Percentiles rank a stretch among this genome's conserved stretches.
phyloP scores from a whole-genome alignment of 345 rosid species.

The Murraya koenigii region DNA sequence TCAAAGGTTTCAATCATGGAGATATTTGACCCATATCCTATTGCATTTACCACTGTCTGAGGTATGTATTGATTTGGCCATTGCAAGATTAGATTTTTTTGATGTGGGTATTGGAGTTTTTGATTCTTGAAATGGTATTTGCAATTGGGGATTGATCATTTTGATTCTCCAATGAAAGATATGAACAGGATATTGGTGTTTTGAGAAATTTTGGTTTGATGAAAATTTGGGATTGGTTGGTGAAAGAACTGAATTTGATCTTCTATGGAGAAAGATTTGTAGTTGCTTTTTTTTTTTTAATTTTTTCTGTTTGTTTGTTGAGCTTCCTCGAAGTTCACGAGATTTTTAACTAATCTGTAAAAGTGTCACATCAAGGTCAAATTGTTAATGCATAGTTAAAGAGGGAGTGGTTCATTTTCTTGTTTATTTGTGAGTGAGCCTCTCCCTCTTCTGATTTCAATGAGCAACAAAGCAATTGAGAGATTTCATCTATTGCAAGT shows the following conservation, averaged over 20 bases:
- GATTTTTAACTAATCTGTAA: conserved; percentile 9
- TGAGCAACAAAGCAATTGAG: conserved; percentile 16
- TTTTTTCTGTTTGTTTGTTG: conserved; percentile 2
- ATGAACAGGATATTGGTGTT: neutral
- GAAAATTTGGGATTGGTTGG: neutral
- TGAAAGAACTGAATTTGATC: neutral
- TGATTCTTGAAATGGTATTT: neutral
- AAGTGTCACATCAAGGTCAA: conserved; percentile 19
- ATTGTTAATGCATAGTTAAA: conserved; percentile 5
- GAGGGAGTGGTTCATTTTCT: conserved; percentile 4
- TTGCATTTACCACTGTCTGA: neutral
- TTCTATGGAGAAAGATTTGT: neutral
- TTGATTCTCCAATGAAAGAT: conserved; percentile 3
- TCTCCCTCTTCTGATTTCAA: conserved; percentile 8
- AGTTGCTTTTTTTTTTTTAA: neutral
- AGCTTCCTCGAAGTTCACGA: conserved; percentile 19
- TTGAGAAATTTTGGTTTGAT: neutral
- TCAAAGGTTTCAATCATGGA: neutral
- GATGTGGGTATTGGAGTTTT: conserved; percentile 13
- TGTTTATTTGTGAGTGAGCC: neutral
- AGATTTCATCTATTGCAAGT: conserved; percentile 24
- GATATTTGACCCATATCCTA: neutral
- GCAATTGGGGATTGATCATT: conserved; percentile 15
- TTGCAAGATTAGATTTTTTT: conserved; percentile 1
- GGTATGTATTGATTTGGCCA: conserved; percentile 17